Base-by-base conservation (phyloP, 2,329 filamentous ascomycete genomes). In the Aspergillus proliferans region DNA sequence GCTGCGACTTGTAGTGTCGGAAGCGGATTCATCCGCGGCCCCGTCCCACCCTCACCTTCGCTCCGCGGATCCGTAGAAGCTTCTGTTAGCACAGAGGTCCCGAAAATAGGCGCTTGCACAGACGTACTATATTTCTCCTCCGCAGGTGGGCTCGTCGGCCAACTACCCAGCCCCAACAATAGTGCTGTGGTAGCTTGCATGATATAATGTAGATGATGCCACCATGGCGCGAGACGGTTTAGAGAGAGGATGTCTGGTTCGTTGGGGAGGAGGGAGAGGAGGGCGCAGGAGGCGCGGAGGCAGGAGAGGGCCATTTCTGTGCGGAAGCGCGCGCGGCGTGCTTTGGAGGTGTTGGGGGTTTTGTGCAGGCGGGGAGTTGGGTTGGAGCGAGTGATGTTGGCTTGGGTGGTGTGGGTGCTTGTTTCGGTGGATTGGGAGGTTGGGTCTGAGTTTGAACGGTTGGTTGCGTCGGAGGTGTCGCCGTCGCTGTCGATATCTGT, bases 121-220 rank as follows among this genome's bases (percentile, higher is more conserved):
- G 38, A 40, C 7, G 38, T 19, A 10, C 15, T 12, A 10, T 21
- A 12, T 40, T 40, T 40, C 6, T 42, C 41, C 38, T 61, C 59
- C 28, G 18, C 38, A 1, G 58, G 52, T 21, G 55, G 54, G 30
- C 55, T 52, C 45, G 56, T 60, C 6, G 19, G 50, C 18, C 52
- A 57, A 34, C 54, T 58, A 0, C 63, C 61, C 1, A 74, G 50
- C n/a, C 66, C 65, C 3, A 74, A 62, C 14, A 74, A 60, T 12
- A 74, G 55, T 6, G 72, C 65, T 0, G 66, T 70, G 0, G 64
- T 68, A 1, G 71, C 67, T 52, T 74, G 72, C 59, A 74, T 71
- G 2, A 74, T 51, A 50, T 63, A 70, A 52, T 74, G 71, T 0
- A 75, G 58, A n/a, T 71, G 59, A 47, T 58, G 62, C 69, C 71